Evolutionary conservation across 2,329 filamentous ascomycete species (phyloP).

Genomic region (Fusarium nygamai): DNA sequence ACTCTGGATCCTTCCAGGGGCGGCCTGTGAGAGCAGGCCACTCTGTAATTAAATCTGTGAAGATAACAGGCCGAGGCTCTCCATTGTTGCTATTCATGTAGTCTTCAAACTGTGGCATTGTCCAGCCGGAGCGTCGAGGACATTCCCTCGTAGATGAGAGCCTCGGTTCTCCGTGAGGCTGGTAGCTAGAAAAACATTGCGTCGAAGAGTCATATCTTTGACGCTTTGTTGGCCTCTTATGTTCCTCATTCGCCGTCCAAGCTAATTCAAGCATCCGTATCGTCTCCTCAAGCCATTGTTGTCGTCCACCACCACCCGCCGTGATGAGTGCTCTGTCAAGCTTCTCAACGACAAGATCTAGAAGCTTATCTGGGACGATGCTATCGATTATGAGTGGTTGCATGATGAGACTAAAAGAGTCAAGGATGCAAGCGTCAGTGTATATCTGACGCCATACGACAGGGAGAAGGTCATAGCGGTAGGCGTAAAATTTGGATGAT

Average conservation of each 20-base stretch:
- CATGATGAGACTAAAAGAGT: conserved; percentile 57
- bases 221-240: conserved; percentile 38
- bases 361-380: conserved; percentile 25
- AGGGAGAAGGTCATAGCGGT: conserved; percentile 73
- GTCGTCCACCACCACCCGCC: conserved; percentile 68
- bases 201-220: conserved; percentile 6
- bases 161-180: conserved; percentile 45
- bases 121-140: conserved; percentile 52
- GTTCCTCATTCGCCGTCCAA: conserved; percentile 27
- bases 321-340: conserved; percentile 84
- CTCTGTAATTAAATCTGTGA: conserved; percentile 67
- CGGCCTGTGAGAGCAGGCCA: conserved; percentile 81
- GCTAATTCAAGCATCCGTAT: conserved; percentile 55
- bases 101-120: conserved; percentile 68
- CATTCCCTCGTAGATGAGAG: conserved; percentile 40
- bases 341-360: conserved; percentile 68
- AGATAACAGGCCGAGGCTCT: conserved; percentile 71
- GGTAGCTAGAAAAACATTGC: conserved; percentile 40
- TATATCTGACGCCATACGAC: conserved; percentile 76
- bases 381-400: neutral
- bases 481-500: conserved; percentile 75
- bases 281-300: conserved; percentile 61
- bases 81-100: conserved; percentile 62
- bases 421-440: conserved; percentile 74
- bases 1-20: conserved; percentile 78